A percentile compares a stretch with the other conserved stretches of the same genome.
Conservation (phyloP, 306 rosid species). For the Dalbergia cochinchinensis region DNA sequence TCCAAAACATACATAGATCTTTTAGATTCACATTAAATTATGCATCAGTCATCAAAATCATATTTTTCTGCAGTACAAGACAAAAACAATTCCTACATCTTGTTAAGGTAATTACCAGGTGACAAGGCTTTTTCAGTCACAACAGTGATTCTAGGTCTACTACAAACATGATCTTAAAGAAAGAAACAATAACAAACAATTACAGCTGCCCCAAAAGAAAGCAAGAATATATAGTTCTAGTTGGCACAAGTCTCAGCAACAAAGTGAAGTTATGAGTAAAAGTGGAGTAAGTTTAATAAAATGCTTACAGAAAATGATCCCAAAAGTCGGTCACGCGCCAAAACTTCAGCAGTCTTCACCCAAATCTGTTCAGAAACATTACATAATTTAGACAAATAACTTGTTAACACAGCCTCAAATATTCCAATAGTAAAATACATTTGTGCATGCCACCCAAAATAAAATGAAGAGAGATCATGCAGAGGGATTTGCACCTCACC, state of each 20-base stretch:
- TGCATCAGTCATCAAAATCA: not conserved
- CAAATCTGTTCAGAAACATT: constrained; percentile 68
- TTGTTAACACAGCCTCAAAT: constrained; percentile 7
- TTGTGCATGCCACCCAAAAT: not conserved
- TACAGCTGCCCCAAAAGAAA: not conserved
- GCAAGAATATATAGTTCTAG: not conserved
- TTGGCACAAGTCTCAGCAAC: constrained; percentile 25
- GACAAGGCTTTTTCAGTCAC: constrained; percentile 24
- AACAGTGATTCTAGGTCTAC: constrained; percentile 7
- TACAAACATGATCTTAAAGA: not conserved
- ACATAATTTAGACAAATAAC: constrained; percentile 15
- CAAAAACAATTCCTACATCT: not conserved
- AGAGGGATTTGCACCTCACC: constrained; percentile 29
- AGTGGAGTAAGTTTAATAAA: constrained; percentile 15
- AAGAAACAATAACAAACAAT: not conserved
- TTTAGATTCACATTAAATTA: constrained; percentile 8
- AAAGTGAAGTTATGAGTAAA: not conserved
- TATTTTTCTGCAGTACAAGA: constrained; percentile 1
- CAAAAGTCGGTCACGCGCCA: constrained; percentile 94
- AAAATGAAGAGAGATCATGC: too few relatives aligned
- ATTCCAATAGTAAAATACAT: not conserved
- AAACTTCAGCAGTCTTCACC: constrained; percentile 91
- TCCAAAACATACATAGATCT: not conserved
- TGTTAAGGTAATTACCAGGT: not conserved
- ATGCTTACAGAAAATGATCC: constrained; percentile 90